Conservation (phyloP, 768 basidiomycete genomes). For the Termitomyces sp. region DNA sequence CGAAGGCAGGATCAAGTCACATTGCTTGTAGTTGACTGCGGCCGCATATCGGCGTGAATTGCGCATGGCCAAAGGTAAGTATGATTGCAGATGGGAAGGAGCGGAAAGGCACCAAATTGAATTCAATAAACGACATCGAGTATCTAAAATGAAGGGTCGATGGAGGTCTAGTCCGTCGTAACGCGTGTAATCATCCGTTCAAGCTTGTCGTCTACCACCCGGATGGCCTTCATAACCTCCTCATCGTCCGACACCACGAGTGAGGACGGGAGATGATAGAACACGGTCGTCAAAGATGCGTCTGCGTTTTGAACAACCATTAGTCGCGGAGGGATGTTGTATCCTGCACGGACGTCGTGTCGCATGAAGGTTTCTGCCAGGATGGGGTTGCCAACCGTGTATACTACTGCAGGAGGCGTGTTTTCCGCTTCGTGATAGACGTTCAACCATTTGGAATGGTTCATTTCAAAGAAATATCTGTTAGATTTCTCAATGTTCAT, state of each 20-base stretch:
- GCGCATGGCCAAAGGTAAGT: neutral
- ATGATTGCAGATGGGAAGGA: neutral
- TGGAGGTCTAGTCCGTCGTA: slow-evolving; percentile 18
- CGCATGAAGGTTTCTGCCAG: slow-evolving; percentile 33
- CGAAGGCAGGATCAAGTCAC: neutral
- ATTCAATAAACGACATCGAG: neutral
- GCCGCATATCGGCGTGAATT: neutral
- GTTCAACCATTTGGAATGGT: slow-evolving; percentile 37
- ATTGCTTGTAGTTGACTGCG: too few species aligned
- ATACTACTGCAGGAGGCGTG: slow-evolving; percentile 35
- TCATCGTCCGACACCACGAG: slow-evolving; percentile 28
- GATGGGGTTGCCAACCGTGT: slow-evolving; percentile 39
- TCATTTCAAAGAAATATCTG: slow-evolving; percentile 42
- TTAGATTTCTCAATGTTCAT: neutral
- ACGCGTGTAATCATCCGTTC: slow-evolving; percentile 38
- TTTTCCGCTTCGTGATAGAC: slow-evolving; percentile 24
- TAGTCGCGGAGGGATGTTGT: slow-evolving; percentile 33
- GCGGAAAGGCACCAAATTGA: neutral
- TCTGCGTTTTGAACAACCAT: slow-evolving; percentile 30
- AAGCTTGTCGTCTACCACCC: slow-evolving; percentile 42
- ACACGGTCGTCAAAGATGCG: slow-evolving; percentile 26
- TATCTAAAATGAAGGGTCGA: neutral
- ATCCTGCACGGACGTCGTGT: slow-evolving; percentile 28
- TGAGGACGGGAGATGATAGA: slow-evolving; percentile 38
- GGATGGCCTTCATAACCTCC: slow-evolving; percentile 31